A percentile compares a stretch with the other conserved stretches of the same genome.
These are phyloP conservation scores for Yamadazyma kanchanaburiensis DNA, from an alignment of 1,139 yeast species.

Conservation along the genomic window DNA sequence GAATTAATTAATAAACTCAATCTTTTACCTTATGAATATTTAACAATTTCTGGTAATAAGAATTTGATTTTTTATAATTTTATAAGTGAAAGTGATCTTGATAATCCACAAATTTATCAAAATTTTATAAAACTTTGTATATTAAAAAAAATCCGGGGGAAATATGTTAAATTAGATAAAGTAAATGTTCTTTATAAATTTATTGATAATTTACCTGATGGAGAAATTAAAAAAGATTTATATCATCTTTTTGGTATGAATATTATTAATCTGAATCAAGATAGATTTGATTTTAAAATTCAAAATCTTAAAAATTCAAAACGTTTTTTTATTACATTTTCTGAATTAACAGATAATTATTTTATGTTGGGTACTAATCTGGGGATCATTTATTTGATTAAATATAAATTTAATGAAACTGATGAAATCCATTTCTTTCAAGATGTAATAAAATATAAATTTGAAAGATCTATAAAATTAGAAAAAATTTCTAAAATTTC, in stretches of 20 bases:
- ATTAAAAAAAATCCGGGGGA: slow-evolving; percentile 5
- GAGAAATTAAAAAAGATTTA: slow-evolving; percentile 16
- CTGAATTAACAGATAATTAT: slow-evolving; percentile 11
- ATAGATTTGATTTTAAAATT: slow-evolving; percentile 7
- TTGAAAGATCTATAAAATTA: slow-evolving; percentile 11
- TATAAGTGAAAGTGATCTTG: slow-evolving; percentile 17
- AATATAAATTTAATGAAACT: slow-evolving; percentile 5
- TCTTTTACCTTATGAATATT: slow-evolving; percentile 13
- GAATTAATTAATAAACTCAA: slow-evolving; percentile 9
- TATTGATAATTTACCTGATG: slow-evolving; percentile 11
- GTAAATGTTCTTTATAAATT: slow-evolving; percentile 9
- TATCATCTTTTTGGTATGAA: slow-evolving; percentile 16
- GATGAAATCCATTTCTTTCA: slow-evolving; percentile 8
- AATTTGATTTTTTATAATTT: slow-evolving; percentile 12
- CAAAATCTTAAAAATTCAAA: slow-evolving; percentile 7
- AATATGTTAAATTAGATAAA: slow-evolving; percentile 7
- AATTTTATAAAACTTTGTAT: slow-evolving; percentile 11
- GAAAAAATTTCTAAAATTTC: slow-evolving; percentile 13
- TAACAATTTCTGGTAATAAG: slow-evolving; percentile 10
- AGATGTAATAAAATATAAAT: slow-evolving; percentile 14
- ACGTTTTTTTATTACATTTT: slow-evolving; percentile 14
- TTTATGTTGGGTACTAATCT: slow-evolving; percentile 14
- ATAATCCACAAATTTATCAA: slow-evolving; percentile 16
- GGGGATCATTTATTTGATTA: slow-evolving; percentile 12
- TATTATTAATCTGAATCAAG: slow-evolving; percentile 6